A percentile compares a stretch with the other conserved stretches of the same genome.
Conservation (phyloP, 768 basidiomycete species). For the Russula sp. region DNA sequence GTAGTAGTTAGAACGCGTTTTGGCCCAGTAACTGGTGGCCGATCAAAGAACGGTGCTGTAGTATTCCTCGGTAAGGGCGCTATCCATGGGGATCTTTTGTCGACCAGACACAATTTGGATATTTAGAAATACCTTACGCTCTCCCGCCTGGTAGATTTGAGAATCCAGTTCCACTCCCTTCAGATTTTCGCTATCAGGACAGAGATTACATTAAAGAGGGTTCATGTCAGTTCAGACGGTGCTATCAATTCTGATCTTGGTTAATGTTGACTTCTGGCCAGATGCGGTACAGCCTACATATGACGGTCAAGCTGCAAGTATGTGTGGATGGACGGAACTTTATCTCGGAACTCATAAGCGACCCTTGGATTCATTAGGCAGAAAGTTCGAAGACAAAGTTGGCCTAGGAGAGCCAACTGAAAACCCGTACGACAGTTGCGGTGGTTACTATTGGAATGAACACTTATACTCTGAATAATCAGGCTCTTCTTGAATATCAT, state of each 20-base stretch:
- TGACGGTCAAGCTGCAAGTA: conserved; percentile 56
- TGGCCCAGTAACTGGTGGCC: conserved; percentile 51
- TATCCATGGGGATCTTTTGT: background rate
- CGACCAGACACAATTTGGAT: background rate
- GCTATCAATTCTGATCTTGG: background rate
- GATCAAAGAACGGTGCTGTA: conserved; percentile 51
- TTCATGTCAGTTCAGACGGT: conserved; percentile 34
- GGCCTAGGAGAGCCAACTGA: conserved; percentile 63
- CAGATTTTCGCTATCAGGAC: conserved; percentile 45
- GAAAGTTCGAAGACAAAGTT: conserved; percentile 49
- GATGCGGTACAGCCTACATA: conserved; percentile 57
- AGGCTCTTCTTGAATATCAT: conserved; percentile 64
- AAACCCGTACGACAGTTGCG: conserved; percentile 43
- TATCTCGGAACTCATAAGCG: background rate
- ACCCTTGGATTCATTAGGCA: conserved; percentile 29
- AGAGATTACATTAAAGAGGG: conserved; percentile 55
- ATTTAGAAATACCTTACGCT: conserved; percentile 65
- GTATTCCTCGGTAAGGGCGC: conserved; percentile 55
- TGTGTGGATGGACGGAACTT: background rate
- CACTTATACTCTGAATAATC: background rate
- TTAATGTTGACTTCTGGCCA: conserved; percentile 22
- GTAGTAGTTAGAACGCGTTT: conserved; percentile 47
- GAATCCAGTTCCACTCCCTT: conserved; percentile 52
- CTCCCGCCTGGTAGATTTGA: conserved; percentile 57
- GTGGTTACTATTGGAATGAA: background rate